phyloP scores from a whole-genome alignment of 352 stramenopile species.

The Pythium volutum region DNA sequence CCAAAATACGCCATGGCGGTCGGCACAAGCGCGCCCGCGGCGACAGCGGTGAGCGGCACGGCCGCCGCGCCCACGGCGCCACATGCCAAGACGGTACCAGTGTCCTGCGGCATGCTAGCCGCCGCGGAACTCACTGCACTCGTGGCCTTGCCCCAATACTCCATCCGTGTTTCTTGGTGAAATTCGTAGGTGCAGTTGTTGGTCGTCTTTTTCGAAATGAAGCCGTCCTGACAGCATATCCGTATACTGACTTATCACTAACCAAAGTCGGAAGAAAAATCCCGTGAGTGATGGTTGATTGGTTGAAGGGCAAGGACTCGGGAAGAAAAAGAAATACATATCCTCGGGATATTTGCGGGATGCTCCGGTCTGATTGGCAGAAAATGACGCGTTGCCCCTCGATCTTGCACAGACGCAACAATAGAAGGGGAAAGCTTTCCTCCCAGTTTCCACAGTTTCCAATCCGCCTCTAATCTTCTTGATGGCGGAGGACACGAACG shows the following conservation, averaged over 20 bases:
- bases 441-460: too few species aligned
- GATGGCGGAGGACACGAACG: background rate
- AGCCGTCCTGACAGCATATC: too few species aligned
- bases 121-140: background rate
- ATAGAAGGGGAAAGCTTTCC: too few species aligned
- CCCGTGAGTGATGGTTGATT: background rate
- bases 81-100: background rate
- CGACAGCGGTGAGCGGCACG: background rate
- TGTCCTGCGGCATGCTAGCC: background rate
- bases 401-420: background rate
- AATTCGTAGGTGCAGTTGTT: too few species aligned
- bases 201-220: too few species aligned
- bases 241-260: background rate
- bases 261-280: background rate
- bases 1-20: slow-evolving; percentile 24
- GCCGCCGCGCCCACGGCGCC: background rate
- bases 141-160: background rate
- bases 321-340: background rate
- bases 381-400: background rate
- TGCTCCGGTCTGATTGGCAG: background rate
- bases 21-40: slow-evolving; percentile 15
- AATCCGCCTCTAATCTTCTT: background rate
- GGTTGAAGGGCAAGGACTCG: background rate
- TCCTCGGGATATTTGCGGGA: background rate
- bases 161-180: too few species aligned